Base-by-base conservation (phyloP, 306 rosid genomes). In the Citrullus mucosospermus region DNA sequence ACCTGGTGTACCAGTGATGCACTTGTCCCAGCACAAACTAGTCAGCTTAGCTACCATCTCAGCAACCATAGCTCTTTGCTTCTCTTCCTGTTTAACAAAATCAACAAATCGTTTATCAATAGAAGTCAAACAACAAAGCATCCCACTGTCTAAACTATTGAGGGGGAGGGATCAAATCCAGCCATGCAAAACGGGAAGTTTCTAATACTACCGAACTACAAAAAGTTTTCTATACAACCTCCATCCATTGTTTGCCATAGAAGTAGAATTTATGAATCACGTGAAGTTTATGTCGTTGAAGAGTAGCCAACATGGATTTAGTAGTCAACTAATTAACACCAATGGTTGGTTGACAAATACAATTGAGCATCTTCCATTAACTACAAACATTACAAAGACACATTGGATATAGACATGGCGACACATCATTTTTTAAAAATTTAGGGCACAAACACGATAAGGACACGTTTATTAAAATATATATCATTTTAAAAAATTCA, bases 1-100 rank as follows among this genome's bases (percentile, higher is more conserved):
- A 79, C 97, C 98, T 1, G 96, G 98, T 0, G 91, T 60, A 58
- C 93, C 81, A 1, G 93, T 89, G 85, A 93, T 83, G 88, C 98
- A 93, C 84, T 93, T 93, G 86, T 90, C 93, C 98, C 97, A 93
- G 76, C 98, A 93, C 7, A 83, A 88, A 82, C 87, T 90, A 3
- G 97, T 93, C 79, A 91, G 83, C 88, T 93, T 93, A 12, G 88
- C 89, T 85, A 91, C 98, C 93, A 90, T 91, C 84, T 93, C 96
- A 68, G 87, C 87, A 56, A 90, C 75, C 96, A 88, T 79, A 2
- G 92, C 93, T 80, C 90, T 88, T 85, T 91, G 84, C 62, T 90
- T 91, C 78, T 93, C 98, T 87, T 91, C 89, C 98, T 93, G 92
- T 80, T 86, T 32, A 75, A 20, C 15, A 55, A 30, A 38, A n/a